These are phyloP conservation scores for Mariannaea sp. DNA, from an alignment of 2,329 filamentous ascomycete species.

Conservation along the genomic window DNA sequence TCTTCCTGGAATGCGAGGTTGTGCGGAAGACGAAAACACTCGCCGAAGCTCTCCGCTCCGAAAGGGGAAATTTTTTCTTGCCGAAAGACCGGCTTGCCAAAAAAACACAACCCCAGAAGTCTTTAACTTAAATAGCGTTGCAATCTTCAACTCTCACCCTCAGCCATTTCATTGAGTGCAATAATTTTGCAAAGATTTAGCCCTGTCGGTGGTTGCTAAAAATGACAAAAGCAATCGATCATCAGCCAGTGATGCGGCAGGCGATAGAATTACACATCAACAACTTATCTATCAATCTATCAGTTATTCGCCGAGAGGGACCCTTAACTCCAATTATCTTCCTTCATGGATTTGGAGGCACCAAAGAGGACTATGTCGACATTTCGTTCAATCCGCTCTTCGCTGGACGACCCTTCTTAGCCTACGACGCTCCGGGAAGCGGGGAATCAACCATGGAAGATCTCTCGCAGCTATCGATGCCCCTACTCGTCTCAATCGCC, in stretches of 20 bases:
- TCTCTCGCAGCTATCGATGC: conserved; percentile 21
- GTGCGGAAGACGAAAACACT: too few species aligned
- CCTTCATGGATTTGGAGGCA: conserved; percentile 36
- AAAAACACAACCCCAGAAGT: too few species aligned
- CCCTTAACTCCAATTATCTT: conserved; percentile 26
- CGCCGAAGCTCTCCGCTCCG: too few species aligned
- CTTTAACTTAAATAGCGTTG: too few species aligned
- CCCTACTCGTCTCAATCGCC: conserved; percentile 28
- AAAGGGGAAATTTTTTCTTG: too few species aligned
- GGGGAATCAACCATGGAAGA: conserved; percentile 25
- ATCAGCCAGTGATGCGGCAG: neutral
- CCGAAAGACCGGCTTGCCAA: too few species aligned
- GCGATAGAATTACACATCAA: neutral
- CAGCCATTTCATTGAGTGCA: too few species aligned
- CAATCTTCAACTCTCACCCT: too few species aligned
- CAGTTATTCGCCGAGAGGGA: conserved; percentile 1
- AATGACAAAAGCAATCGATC: neutral
- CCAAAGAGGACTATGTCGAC: conserved; percentile 37
- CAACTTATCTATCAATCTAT: neutral
- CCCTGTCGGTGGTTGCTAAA: too few species aligned
- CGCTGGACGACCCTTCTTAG: conserved; percentile 22
- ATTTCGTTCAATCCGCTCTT: conserved; percentile 26
- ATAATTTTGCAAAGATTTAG: too few species aligned
- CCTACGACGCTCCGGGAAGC: conserved; percentile 35
- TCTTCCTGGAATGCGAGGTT: too few species aligned